Evolutionary conservation across 2,329 filamentous ascomycete genomes (phyloP), one percentile per base, ranked within the genome.

Genomic region (Phialemonium atrogriseum): DNA sequence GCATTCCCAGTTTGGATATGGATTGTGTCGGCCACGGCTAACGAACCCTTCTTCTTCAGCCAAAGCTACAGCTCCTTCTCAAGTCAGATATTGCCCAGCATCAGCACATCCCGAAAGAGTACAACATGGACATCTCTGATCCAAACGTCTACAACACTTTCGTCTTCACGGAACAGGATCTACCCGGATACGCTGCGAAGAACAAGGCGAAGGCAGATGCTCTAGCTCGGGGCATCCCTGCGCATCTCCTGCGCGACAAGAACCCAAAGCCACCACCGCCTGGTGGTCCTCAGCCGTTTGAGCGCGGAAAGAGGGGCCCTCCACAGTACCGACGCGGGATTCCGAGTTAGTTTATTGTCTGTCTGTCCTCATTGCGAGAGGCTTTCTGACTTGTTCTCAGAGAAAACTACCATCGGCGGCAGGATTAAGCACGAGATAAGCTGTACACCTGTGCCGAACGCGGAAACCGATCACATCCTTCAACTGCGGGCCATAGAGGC

Each of bases 161-260:
- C 52, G 67, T 96, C 35, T 98, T 98, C 52, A 87, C 83, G 24
- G 91, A 98, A 59, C 87, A 94, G 54, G 86, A 96, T 49, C 70
- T 94, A 14, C 84, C 87, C 1, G 84, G 84, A 22, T 87, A 78
- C 59, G 73, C 73, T 45, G 63, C 64, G 12, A 72, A 69, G 52
- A 72, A 71, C 49, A 71, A 67, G 46, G 59, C 60, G 28, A 64
- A 69, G 30, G 64, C 67, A n/a, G 68, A 74, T 32, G 68, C 70
- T 7, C 59, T 71, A 4, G 70, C 67, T 26, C 68, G 65, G 12
- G 70, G 76, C 32, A 75, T 80, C 37, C 76, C 76, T 5, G 58
- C 66, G 5, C 68, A 73, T 21, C 58, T 80, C 16, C 50, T 73
- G 40, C 61, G 64, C 33, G 57, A 62, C 26, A 60, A 58, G 39